Conservation (phyloP, 805 yeast genomes). For the Kuraishia cidri region DNA sequence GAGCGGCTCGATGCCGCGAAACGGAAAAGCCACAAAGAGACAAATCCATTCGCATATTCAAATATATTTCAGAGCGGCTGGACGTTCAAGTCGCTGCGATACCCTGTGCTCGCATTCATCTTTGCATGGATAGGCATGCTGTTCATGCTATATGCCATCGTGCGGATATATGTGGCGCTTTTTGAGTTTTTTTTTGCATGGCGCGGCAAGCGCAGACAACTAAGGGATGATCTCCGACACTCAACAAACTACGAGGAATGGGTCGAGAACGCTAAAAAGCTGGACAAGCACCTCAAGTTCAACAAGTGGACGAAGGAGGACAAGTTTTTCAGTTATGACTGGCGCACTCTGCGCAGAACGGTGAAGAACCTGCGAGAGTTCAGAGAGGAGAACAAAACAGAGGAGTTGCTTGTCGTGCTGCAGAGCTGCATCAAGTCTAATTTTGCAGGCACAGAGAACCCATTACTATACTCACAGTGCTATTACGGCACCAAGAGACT, state of each 20-base stretch:
- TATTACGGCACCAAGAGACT: slow-evolving; percentile 66
- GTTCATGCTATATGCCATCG: slow-evolving; percentile 35
- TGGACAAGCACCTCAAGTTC: slow-evolving; percentile 52
- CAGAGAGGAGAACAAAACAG: slow-evolving; percentile 22
- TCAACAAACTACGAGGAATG: slow-evolving; percentile 53
- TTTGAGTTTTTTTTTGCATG: slow-evolving; percentile 54
- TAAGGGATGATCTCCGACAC: slow-evolving; percentile 38
- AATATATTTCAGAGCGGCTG: slow-evolving; percentile 5
- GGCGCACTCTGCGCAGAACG: slow-evolving; percentile 43
- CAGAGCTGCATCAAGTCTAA: slow-evolving; percentile 65
- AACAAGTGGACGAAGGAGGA: slow-evolving; percentile 58
- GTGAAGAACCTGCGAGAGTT: slow-evolving; percentile 28
- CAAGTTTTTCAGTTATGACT: slow-evolving; percentile 60
- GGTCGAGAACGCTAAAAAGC: slow-evolving; percentile 42
- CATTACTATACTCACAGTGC: slow-evolving; percentile 61
- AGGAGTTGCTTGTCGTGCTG: slow-evolving; percentile 43
- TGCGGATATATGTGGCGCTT: slow-evolving; percentile 53
- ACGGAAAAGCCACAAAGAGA: not conserved
- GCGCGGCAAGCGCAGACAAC: slow-evolving; percentile 43
- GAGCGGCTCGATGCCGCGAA: slow-evolving; percentile 5
- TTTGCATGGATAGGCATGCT: slow-evolving; percentile 45
- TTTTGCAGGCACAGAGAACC: slow-evolving; percentile 74
- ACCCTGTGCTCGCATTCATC: slow-evolving; percentile 52
- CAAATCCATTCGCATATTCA: slow-evolving; percentile 6
- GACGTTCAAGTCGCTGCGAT: slow-evolving; percentile 43